phyloP scores from a whole-genome alignment of 306 rosid genomes.

The Fagus sylvatica region DNA sequence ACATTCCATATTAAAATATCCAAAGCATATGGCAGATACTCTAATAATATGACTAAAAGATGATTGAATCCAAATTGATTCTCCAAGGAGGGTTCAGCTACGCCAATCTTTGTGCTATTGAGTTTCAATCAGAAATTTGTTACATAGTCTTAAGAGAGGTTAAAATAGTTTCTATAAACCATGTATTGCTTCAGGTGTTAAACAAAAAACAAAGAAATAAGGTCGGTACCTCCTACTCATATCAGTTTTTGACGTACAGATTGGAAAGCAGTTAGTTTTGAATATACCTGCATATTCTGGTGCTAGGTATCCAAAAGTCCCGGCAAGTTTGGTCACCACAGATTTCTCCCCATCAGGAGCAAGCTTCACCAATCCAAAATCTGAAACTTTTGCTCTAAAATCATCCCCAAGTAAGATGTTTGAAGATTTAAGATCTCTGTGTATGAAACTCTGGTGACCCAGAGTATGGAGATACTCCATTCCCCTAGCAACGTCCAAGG shows the following conservation, averaged over 20 bases:
- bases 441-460: constrained; percentile 97
- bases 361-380: constrained; percentile 95
- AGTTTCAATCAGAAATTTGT: constrained; percentile 12
- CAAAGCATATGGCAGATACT: background rate
- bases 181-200: background rate
- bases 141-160: constrained; percentile 4
- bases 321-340: constrained; percentile 88
- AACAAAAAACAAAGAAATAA: background rate
- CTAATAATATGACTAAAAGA: background rate
- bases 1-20: background rate
- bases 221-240: background rate
- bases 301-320: constrained; percentile 96
- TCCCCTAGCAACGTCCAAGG: constrained; percentile 97
- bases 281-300: constrained; percentile 95
- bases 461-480: constrained; percentile 93
- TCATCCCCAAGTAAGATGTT: constrained; percentile 90
- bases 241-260: background rate
- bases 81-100: background rate
- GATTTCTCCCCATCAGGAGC: constrained; percentile 94
- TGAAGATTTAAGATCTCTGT: constrained; percentile 96
- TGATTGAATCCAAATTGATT: background rate
- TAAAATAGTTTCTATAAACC: constrained; percentile 9
- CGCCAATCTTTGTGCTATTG: constrained; percentile 17
- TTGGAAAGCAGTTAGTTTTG: background rate
- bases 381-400: constrained; percentile 87